phyloP scores from a whole-genome alignment of 1,139 yeast genomes.

The Protomyces macrosporus region DNA sequence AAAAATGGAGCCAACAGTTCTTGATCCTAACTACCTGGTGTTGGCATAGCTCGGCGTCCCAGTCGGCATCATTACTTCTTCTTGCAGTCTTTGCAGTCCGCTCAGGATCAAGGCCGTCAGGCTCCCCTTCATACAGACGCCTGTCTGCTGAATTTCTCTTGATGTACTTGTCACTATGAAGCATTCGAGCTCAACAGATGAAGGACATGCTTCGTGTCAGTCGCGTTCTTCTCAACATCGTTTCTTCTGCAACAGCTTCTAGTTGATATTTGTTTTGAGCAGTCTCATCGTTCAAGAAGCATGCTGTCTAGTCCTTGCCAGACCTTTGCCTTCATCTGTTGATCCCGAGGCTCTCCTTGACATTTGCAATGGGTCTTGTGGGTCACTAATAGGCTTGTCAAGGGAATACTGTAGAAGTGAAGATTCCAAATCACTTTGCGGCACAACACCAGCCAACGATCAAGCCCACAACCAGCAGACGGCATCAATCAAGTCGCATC shows the following conservation, averaged over 20 bases:
- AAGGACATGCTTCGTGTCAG: neutral
- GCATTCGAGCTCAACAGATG: too few relatives aligned
- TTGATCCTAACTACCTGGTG: neutral
- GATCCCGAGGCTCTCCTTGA: too few relatives aligned
- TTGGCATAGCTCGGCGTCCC: conserved; percentile 2
- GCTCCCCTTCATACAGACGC: neutral
- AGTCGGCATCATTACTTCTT: neutral
- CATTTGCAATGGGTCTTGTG: too few relatives aligned
- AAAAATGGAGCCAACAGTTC: neutral
- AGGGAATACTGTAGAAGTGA: too few relatives aligned
- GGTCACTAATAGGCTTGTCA: too few relatives aligned
- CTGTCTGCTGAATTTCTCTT: neutral
- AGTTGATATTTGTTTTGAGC: conserved; percentile 25
- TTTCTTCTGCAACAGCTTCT: conserved; percentile 27
- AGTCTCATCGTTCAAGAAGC: conserved; percentile 17
- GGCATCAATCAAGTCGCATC: too few relatives aligned
- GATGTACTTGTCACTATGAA: too few relatives aligned
- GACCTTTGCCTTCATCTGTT: too few relatives aligned
- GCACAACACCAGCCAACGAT: too few relatives aligned
- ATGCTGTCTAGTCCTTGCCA: too few relatives aligned
- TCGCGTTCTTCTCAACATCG: conserved; percentile 20
- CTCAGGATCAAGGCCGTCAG: neutral
- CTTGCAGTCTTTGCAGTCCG: neutral
- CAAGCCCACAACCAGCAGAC: too few relatives aligned
- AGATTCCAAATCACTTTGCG: too few relatives aligned